phyloP scores from a whole-genome alignment of 2,329 filamentous ascomycete species.

The Arthrobotrys pseudoclavata region DNA sequence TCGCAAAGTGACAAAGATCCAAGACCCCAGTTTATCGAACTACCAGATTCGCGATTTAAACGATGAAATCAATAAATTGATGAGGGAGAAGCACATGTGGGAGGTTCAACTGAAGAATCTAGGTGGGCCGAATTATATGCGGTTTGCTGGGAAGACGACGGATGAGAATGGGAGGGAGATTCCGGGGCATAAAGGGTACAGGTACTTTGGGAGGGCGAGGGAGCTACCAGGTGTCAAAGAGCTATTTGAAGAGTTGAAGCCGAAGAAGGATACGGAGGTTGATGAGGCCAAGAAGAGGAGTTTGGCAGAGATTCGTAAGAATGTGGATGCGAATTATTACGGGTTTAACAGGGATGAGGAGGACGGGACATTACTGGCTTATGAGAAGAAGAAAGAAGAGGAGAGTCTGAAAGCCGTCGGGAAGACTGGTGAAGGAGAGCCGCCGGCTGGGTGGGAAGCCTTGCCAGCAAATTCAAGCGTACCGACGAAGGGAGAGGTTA shows the following conservation, averaged over 20 bases:
- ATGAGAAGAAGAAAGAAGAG: slow-evolving; percentile 85
- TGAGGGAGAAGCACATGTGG: slow-evolving; percentile 99
- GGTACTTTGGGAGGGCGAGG: slow-evolving; percentile 90
- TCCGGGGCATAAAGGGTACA: slow-evolving; percentile 78
- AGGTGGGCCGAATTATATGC: slow-evolving; percentile 98
- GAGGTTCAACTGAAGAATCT: slow-evolving; percentile 95
- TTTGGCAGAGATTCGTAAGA: slow-evolving; percentile 70
- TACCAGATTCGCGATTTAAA: slow-evolving; percentile 98
- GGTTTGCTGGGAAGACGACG: slow-evolving; percentile 76
- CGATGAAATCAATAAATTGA: slow-evolving; percentile 99
- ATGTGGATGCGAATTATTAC: slow-evolving; percentile 94
- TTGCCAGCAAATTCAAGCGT: slow-evolving; percentile 87
- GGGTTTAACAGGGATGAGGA: slow-evolving; percentile 95
- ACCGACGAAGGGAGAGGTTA: slow-evolving; percentile 91
- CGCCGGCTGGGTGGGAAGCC: slow-evolving; percentile 81
- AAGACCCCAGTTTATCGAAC: slow-evolving; percentile 90
- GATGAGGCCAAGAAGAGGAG: slow-evolving; percentile 69
- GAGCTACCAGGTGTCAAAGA: slow-evolving; percentile 97
- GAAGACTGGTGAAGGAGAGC: slow-evolving; percentile 71
- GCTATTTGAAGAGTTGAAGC: slow-evolving; percentile 84
- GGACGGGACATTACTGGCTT: slow-evolving; percentile 81
- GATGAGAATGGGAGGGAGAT: slow-evolving; percentile 81
- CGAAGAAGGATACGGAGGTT: slow-evolving; percentile 69
- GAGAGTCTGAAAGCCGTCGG: slow-evolving; percentile 81
- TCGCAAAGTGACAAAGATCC: slow-evolving; percentile 95